Evolutionary conservation across 441 rosid genomes (phyloP).

Genomic region (Capsella rubella): DNA sequence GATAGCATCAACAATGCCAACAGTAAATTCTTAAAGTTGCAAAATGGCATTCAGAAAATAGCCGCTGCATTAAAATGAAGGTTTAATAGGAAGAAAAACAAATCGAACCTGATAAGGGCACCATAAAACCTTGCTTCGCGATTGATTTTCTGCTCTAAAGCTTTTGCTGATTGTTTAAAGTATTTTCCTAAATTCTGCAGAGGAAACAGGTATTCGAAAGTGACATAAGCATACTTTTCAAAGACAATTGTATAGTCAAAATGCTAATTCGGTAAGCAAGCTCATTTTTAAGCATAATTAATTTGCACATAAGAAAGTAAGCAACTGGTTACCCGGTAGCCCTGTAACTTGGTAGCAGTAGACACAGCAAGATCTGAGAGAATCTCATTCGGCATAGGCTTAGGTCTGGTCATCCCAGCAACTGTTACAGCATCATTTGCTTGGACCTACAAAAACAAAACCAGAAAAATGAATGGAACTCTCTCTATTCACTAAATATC

Average conservation of each 20-base stretch:
- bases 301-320: constrained; percentile 11
- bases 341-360: constrained; percentile 89
- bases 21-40: background rate
- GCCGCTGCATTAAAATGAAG: background rate
- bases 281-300: background rate
- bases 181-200: constrained; percentile 89
- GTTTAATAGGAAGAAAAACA: background rate
- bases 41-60: background rate
- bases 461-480: background rate
- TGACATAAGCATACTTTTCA: constrained; percentile 26
- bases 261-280: background rate
- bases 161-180: constrained; percentile 91
- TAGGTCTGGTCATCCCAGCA: constrained; percentile 87
- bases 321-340: constrained; percentile 67
- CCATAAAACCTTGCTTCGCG: constrained; percentile 97
- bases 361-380: constrained; percentile 86
- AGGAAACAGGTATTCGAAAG: constrained; percentile 36
- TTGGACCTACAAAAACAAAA: constrained; percentile 64
- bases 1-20: constrained; percentile 20
- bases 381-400: constrained; percentile 69
- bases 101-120: constrained; percentile 82
- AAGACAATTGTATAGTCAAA: constrained; percentile 19
- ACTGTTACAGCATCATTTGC: constrained; percentile 90
- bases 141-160: constrained; percentile 81
- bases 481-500: background rate